Evolutionary conservation across 2,329 filamentous ascomycete species (phyloP).

Genomic region (Epichloe hybrida): DNA sequence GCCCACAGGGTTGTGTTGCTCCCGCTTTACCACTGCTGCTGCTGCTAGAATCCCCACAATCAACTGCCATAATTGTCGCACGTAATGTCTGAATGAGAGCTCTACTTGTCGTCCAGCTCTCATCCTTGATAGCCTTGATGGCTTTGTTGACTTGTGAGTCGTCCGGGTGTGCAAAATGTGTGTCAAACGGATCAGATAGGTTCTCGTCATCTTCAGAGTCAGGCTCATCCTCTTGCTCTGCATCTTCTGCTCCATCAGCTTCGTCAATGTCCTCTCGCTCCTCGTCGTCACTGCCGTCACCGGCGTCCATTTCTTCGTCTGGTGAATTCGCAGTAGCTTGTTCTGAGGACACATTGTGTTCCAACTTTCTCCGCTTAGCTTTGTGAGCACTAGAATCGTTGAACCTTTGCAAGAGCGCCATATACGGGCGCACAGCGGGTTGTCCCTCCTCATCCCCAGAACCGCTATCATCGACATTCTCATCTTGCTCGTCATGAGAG

Average conservation of each 20-base stretch:
- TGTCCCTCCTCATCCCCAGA: conserved; percentile 32
- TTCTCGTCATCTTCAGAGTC: conserved; percentile 39
- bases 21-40: conserved; percentile 11
- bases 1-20: conserved; percentile 19
- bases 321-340: conserved; percentile 8
- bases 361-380: conserved; percentile 45
- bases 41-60: conserved; percentile 15
- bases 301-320: conserved; percentile 14
- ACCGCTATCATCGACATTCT: conserved; percentile 23
- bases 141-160: conserved; percentile 42
- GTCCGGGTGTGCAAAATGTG: conserved; percentile 61
- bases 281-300: conserved; percentile 28
- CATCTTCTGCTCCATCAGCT: conserved; percentile 12
- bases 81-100: conserved; percentile 32
- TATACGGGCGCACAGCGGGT: conserved; percentile 35
- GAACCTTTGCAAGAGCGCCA: conserved; percentile 45
- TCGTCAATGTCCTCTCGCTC: conserved; percentile 14
- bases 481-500: conserved; percentile 23
- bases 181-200: conserved; percentile 59
- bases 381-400: conserved; percentile 30
- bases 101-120: conserved; percentile 38
- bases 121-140: conserved; percentile 35
- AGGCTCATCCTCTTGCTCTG: conserved; percentile 10
- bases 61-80: conserved; percentile 33
- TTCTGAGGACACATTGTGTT: conserved; percentile 19